These are phyloP conservation scores for Cladosporium sp. DNA, from an alignment of 2,329 filamentous ascomycete species.

Conservation along the genomic window DNA sequence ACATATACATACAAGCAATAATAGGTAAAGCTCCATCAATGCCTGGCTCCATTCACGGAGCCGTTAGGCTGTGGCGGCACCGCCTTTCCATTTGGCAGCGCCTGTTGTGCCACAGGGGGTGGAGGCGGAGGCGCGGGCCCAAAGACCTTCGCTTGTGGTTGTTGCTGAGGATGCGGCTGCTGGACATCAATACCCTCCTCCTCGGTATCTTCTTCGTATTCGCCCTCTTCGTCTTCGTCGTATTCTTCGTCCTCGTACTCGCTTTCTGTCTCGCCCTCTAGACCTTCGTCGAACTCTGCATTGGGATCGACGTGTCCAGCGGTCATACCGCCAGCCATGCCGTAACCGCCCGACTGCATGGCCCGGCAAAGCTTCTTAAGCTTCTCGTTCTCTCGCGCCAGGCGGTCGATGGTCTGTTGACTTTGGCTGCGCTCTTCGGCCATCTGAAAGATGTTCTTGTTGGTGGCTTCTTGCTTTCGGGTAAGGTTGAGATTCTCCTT, in stretches of 20 bases:
- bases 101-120: constrained; percentile 31
- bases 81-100: constrained; percentile 25
- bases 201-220: constrained; percentile 61
- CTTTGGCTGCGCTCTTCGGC: constrained; percentile 81
- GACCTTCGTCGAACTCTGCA: constrained; percentile 26
- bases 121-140: constrained; percentile 48
- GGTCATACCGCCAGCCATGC: constrained; percentile 32
- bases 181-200: constrained; percentile 37
- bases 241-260: constrained; percentile 61
- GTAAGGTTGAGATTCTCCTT: constrained; percentile 92
- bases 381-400: constrained; percentile 81
- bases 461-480: constrained; percentile 87
- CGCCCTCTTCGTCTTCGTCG: constrained; percentile 55
- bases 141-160: constrained; percentile 29
- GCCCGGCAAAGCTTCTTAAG: constrained; percentile 91
- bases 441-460: constrained; percentile 94
- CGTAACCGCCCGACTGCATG: constrained; percentile 91
- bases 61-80: constrained; percentile 14
- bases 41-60: constrained; percentile 26
- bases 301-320: constrained; percentile 17
- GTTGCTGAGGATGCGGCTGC: not conserved
- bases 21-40: constrained; percentile 17
- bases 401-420: constrained; percentile 70
- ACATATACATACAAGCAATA: constrained; percentile 10
- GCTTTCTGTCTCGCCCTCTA: constrained; percentile 53